Percentiles rank a stretch among this genome's conserved stretches.
These are phyloP conservation scores for Linnemannia elongata DNA, from an alignment of 192 early-diverging fungal species.

Conservation along the genomic window DNA sequence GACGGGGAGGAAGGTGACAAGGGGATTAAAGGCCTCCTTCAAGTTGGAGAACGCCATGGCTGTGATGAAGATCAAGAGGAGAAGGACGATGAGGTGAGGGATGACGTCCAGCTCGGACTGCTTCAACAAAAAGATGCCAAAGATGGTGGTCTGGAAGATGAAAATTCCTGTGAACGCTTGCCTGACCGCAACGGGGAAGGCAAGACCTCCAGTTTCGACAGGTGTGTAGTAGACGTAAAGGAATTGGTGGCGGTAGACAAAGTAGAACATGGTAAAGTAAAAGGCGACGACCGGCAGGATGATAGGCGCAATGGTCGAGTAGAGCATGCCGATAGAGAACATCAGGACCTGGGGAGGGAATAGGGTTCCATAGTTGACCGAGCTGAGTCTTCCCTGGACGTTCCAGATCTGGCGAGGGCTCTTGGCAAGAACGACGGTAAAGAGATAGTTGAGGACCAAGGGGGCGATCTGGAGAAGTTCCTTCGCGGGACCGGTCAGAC, in stretches of 20 bases:
- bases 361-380: slow-evolving; percentile 55
- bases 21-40: slow-evolving; percentile 43
- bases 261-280: slow-evolving; percentile 79
- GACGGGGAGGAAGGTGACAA: slow-evolving; percentile 44
- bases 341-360: slow-evolving; percentile 79
- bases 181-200: slow-evolving; percentile 71
- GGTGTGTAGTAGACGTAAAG: slow-evolving; percentile 77
- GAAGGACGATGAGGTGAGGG: slow-evolving; percentile 34
- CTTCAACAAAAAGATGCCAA: slow-evolving; percentile 79
- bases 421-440: slow-evolving; percentile 68
- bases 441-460: slow-evolving; percentile 72
- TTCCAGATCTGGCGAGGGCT: slow-evolving; percentile 76
- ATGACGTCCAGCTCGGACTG: slow-evolving; percentile 60
- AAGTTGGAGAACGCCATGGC: slow-evolving; percentile 15
- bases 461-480: slow-evolving; percentile 78
- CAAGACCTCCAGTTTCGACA: slow-evolving; percentile 72
- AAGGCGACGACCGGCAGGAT: slow-evolving; percentile 78
- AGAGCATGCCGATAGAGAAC: slow-evolving; percentile 80
- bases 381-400: slow-evolving; percentile 56
- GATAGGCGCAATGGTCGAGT: slow-evolving; percentile 83
- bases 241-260: slow-evolving; percentile 88
- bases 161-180: slow-evolving; percentile 78
- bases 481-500: slow-evolving; percentile 72
- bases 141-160: slow-evolving; percentile 78
- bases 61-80: slow-evolving; percentile 18